These are phyloP conservation scores for Penium margaritaceum DNA, from an alignment of 139 green algal species.

Conservation along the genomic window DNA sequence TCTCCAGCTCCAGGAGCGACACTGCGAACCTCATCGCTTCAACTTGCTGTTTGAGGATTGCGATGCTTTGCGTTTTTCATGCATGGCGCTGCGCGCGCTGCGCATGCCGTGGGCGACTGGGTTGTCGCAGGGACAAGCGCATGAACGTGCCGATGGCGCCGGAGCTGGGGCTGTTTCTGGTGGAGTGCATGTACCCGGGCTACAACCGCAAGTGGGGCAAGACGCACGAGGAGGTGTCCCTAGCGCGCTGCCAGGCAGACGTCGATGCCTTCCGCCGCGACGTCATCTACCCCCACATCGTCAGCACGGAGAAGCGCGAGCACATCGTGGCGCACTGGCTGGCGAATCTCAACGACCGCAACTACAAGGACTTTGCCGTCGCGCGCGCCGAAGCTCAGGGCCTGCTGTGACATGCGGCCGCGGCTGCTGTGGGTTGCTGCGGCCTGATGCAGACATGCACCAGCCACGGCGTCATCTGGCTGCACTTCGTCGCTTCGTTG, in stretches of 20 bases:
- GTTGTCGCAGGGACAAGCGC: constrained; percentile 4
- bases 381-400: not conserved
- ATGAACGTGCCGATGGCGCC: constrained; percentile 70
- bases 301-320: constrained; percentile 36
- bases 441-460: too few relatives aligned
- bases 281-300: constrained; percentile 69
- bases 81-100: too few relatives aligned
- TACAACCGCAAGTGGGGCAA: constrained; percentile 58
- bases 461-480: too few relatives aligned
- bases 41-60: too few relatives aligned
- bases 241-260: constrained; percentile 32
- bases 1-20: too few relatives aligned
- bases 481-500: too few relatives aligned
- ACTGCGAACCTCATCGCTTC: too few relatives aligned
- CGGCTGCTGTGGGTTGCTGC: too few relatives aligned
- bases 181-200: constrained; percentile 59
- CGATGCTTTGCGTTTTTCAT: too few relatives aligned
- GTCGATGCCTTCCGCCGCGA: constrained; percentile 46
- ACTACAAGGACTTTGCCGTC: constrained; percentile 31
- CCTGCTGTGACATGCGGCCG: too few relatives aligned
- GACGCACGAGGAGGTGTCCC: constrained; percentile 12
- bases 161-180: constrained; percentile 76
- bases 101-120: too few relatives aligned
- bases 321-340: constrained; percentile 42
- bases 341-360: constrained; percentile 31